A percentile compares a stretch with the other conserved stretches of the same genome.
Conservation (phyloP, 495 filamentous ascomycete species). For the Neurospora sp. region DNA sequence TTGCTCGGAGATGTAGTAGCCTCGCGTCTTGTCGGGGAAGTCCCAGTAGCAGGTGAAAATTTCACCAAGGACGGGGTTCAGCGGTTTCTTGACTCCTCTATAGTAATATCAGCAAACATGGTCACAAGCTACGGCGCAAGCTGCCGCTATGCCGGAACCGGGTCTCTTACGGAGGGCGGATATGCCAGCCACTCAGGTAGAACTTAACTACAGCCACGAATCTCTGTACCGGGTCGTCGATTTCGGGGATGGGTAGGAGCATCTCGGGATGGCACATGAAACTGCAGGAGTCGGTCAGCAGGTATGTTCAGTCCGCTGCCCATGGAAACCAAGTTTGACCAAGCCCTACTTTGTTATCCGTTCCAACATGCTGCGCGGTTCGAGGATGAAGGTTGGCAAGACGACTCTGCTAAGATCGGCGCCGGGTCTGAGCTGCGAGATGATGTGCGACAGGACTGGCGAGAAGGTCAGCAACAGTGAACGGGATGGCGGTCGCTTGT, state of each 20-base stretch:
- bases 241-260: conserved; percentile 72
- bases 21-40: conserved; percentile 72
- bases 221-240: conserved; percentile 82
- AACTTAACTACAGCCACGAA: conserved; percentile 96
- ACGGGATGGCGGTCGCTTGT: not conserved
- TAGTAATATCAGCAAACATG: conserved; percentile 10
- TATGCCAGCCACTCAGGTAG: conserved; percentile 97
- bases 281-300: conserved; percentile 38
- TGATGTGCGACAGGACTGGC: conserved; percentile 85
- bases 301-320: not conserved
- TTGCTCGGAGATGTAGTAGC: conserved; percentile 95
- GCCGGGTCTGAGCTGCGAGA: conserved; percentile 89
- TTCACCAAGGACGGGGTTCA: conserved; percentile 96
- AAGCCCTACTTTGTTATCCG: conserved; percentile 83
- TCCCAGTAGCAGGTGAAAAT: conserved; percentile 95
- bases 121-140: not conserved
- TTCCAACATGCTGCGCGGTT: conserved; percentile 96
- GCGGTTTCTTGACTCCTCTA: conserved; percentile 95
- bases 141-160: not conserved
- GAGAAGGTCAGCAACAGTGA: conserved; percentile 4
- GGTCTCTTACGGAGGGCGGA: conserved; percentile 76
- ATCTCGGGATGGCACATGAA: conserved; percentile 99
- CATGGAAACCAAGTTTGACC: not conserved
- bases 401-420: conserved; percentile 92
- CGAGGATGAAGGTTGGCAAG: conserved; percentile 94